Evolutionary conservation across 1,139 yeast genomes (phyloP).

Genomic region (Zygotorulaspora mrakii): DNA sequence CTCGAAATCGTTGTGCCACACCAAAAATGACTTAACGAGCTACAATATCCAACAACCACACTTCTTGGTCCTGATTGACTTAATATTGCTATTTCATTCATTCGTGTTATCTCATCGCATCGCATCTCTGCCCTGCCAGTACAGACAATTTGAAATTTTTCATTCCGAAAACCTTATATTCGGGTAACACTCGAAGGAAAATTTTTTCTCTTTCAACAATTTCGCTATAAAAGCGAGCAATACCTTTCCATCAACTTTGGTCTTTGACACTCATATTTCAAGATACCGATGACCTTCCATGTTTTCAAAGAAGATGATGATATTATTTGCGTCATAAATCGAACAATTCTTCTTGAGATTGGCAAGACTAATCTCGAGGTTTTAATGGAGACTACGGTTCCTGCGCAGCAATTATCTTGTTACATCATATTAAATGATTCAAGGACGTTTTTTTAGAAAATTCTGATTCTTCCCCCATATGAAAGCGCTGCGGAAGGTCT

Average conservation of each 20-base stretch:
- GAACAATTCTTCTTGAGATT: constrained; percentile 36
- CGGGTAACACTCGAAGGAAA: constrained; percentile 7
- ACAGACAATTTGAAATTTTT: constrained; percentile 13
- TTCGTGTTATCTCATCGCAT: constrained; percentile 18
- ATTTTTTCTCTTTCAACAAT: no score
- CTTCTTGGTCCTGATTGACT: not conserved
- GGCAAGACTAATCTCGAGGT: constrained; percentile 25
- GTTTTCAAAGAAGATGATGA: constrained; percentile 39
- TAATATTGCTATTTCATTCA: not conserved
- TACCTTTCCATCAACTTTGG: no score
- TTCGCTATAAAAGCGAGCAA: constrained; percentile 3
- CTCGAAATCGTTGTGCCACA: no score
- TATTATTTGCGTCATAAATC: constrained; percentile 35
- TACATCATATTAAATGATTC: constrained; percentile 35
- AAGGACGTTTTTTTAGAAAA: constrained; percentile 36
- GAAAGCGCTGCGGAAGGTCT: constrained; percentile 1
- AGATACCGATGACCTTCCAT: constrained; percentile 37
- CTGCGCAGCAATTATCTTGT: constrained; percentile 39
- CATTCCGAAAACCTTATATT: constrained; percentile 11
- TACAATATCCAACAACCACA: no score
- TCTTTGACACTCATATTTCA: constrained; percentile 11
- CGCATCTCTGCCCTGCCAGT: constrained; percentile 14
- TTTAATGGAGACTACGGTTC: constrained; percentile 39
- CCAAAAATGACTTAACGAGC: no score
- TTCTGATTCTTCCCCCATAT: constrained; percentile 35